Percentiles rank a stretch among this genome's conserved stretches.
Evolutionary conservation across 441 rosid species (phyloP).

Genomic region (Erysimum cheiri): DNA sequence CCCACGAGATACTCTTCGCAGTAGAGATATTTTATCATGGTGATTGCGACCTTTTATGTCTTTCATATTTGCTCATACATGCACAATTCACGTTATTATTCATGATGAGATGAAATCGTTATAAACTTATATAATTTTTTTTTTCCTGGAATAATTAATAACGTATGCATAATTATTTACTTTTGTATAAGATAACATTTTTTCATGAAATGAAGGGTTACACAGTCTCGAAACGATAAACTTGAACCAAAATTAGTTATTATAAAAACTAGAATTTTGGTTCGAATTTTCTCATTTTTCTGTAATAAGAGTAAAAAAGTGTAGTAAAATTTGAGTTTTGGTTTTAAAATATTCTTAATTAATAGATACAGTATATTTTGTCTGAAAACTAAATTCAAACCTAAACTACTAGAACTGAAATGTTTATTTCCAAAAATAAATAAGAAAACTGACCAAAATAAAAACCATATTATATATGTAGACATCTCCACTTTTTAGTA

Average conservation of each 20-base stretch:
- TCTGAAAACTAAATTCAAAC: neutral
- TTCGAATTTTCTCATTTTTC: neutral
- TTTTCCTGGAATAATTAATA: too few species aligned
- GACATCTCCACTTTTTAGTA: neutral
- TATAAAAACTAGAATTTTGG: neutral
- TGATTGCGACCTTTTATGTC: slow-evolving; percentile 15
- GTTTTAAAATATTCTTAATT: neutral
- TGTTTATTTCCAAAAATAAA: neutral
- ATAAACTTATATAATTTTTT: too few species aligned
- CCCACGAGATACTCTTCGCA: slow-evolving; percentile 13
- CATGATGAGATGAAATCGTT: neutral
- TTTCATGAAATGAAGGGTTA: neutral
- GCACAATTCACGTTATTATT: neutral
- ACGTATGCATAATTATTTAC: too few species aligned
- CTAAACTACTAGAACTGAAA: neutral
- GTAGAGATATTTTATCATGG: slow-evolving; percentile 16
- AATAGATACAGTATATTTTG: neutral
- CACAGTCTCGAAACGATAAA: neutral
- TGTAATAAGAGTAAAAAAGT: neutral
- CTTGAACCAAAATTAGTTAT: neutral
- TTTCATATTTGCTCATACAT: neutral
- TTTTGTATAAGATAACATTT: too few species aligned
- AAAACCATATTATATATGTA: too few species aligned
- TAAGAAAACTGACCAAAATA: neutral
- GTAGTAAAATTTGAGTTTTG: neutral